These are phyloP conservation scores for Metschnikowia aberdeeniae DNA, from an alignment of 805 yeast genomes.

Conservation along the genomic window DNA sequence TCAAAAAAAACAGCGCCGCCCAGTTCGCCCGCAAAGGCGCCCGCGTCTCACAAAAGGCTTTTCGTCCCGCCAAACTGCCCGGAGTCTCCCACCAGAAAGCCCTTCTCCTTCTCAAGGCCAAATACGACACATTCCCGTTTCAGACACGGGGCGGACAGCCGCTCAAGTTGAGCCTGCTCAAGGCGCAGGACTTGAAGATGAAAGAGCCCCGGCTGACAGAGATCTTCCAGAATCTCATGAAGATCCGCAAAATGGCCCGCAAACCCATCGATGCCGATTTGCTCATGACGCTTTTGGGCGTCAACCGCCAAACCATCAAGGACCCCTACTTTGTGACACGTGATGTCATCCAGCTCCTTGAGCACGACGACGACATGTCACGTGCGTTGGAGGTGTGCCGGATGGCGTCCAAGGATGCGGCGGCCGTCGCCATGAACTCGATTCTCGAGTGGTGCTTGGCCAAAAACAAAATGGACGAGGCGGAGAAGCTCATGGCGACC, in stretches of 20 bases:
- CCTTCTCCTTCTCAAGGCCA: conserved; percentile 25
- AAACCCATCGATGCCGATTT: conserved; percentile 42
- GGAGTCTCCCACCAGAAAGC: conserved; percentile 20
- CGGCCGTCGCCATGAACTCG: conserved; percentile 61
- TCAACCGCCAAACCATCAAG: conserved; percentile 50
- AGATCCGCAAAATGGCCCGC: conserved; percentile 20
- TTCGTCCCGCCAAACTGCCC: not conserved
- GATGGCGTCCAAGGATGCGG: conserved; percentile 43
- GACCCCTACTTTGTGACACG: conserved; percentile 55
- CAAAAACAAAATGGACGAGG: conserved; percentile 42
- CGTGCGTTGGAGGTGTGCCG: conserved; percentile 53
- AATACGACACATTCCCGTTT: conserved; percentile 26
- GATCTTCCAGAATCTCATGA: conserved; percentile 28
- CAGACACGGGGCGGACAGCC: conserved; percentile 23
- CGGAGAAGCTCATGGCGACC: conserved; percentile 47
- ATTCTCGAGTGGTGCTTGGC: conserved; percentile 48
- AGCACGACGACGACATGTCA: conserved; percentile 40
- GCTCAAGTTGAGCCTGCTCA: conserved; percentile 22
- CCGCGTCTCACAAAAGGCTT: conserved; percentile 6
- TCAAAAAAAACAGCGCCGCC: conserved; percentile 16
- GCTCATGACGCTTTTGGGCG: conserved; percentile 54
- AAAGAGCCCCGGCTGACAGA: conserved; percentile 19
- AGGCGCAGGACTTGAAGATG: conserved; percentile 22
- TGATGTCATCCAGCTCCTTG: conserved; percentile 51
- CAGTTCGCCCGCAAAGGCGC: conserved; percentile 14